Conservation (phyloP, 1,139 yeast species). For the Candida sp. region DNA sequence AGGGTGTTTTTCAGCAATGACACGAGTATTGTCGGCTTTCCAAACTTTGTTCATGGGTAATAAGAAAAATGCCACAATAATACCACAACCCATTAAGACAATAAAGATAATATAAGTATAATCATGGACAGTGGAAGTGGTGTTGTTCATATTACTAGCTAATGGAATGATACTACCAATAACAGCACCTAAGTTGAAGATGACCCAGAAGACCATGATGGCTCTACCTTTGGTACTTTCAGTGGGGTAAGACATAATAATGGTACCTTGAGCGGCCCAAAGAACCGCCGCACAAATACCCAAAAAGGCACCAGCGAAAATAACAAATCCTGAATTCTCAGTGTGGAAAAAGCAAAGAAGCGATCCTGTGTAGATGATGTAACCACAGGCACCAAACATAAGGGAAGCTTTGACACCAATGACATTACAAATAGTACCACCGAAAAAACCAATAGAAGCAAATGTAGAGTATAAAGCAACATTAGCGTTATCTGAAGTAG, state of each 20-base stretch:
- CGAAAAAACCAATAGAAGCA: conserved; percentile 56
- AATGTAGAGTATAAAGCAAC: conserved; percentile 57
- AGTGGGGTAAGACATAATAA: conserved; percentile 57
- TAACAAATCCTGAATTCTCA: conserved; percentile 50
- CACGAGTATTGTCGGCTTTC: conserved; percentile 51
- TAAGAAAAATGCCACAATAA: conserved; percentile 41
- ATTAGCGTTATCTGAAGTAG: conserved; percentile 48
- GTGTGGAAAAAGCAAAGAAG: conserved; percentile 47
- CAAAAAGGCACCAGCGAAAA: conserved; percentile 57
- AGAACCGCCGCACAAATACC: conserved; percentile 56
- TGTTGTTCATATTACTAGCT: conserved; percentile 43
- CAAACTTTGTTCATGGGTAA: conserved; percentile 51
- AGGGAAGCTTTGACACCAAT: conserved; percentile 49
- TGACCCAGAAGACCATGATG: conserved; percentile 57
- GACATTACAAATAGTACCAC: conserved; percentile 56
- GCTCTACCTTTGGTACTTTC: conserved; percentile 54
- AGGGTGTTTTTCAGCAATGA: conserved; percentile 43
- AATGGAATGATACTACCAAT: conserved; percentile 56
- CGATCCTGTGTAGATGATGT: conserved; percentile 52
- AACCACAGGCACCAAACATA: conserved; percentile 54
- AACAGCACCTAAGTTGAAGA: conserved; percentile 64
- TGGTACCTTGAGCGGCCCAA: conserved; percentile 63
- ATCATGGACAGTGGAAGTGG: conserved; percentile 38
- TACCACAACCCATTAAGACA: conserved; percentile 51
- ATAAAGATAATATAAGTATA: conserved; percentile 60